These are phyloP conservation scores for Ganoderma multipileum DNA, from an alignment of 1,284 basidiomycete species.

Conservation along the genomic window DNA sequence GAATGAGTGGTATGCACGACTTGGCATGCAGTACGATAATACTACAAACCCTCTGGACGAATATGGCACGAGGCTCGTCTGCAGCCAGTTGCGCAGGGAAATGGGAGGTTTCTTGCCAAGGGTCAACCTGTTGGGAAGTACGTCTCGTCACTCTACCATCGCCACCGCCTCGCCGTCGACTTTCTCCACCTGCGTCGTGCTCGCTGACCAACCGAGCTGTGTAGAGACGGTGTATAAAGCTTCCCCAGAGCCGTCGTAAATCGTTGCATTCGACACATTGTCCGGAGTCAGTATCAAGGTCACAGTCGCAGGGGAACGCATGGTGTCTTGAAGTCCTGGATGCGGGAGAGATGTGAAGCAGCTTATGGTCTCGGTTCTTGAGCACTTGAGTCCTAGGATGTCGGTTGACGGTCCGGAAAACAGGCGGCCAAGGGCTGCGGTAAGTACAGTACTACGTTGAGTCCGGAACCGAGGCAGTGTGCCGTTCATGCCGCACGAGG, in stretches of 20 bases:
- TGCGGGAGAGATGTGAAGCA: neutral
- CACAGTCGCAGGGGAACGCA: neutral
- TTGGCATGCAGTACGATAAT: too few species aligned
- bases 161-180: neutral
- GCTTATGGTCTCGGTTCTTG: neutral
- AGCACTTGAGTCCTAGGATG: neutral
- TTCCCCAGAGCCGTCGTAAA: slow-evolving; percentile 36
- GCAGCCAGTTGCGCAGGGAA: neutral
- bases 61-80: neutral
- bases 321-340: neutral
- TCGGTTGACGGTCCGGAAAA: neutral
- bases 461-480: neutral
- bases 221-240: slow-evolving; percentile 3
- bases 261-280: slow-evolving; percentile 50
- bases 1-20: neutral
- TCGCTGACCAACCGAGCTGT: neutral
- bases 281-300: slow-evolving; percentile 46
- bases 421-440: neutral
- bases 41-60: neutral
- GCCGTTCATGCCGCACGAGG: neutral
- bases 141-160: slow-evolving; percentile 40
- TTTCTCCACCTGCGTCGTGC: neutral
- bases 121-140: slow-evolving; percentile 17
- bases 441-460: too few species aligned
- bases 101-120: neutral